Base-by-base conservation (phyloP, 495 filamentous ascomycete species). In the Coniosporium apollinis region DNA sequence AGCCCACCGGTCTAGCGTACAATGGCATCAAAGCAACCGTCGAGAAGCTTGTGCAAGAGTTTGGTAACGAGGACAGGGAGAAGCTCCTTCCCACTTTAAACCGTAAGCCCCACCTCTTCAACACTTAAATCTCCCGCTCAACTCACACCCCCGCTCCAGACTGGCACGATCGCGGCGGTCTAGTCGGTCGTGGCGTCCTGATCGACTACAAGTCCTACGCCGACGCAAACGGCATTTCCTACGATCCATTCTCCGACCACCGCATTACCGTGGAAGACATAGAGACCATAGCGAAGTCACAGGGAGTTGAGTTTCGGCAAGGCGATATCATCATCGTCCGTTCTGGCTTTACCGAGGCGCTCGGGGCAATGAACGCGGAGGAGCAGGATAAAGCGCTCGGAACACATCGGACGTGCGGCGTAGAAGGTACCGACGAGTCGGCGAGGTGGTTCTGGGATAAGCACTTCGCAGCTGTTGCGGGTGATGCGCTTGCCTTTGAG, bases 361-460 rank as follows among this genome's bases (percentile, higher is more conserved):
- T 60, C 10, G 45, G 37, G 5, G 43, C 26, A 3, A 48, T 55
- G 48, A 53, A 22, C 9, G 54, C 33, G 22, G 44, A 49, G n/a
- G 45, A 64, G 41, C 53, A 49, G 29, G 43, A 40, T 39, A 29
- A 43, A 37, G 34, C 36, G 34, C 44, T 29, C 41, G 34, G 40
- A 22, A 42, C 37, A 16, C 45, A 49, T 25, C 21, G 37, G 11
- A 34, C 32, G 9, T 46, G 41, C 29, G 56, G 56, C 13, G 37
- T 59, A 22, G 34, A 49, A 18, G 54, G 45, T 16, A 34, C 18
- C 16, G 34, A 39, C 18, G 50, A 48, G 29, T 34, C 45, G 3
- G 66, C 56, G 10, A 57, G 59, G 24, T 72, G 67, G 67, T 39
- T 67, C 16, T 72, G 67, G 65, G 63, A 67, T 35, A 52, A 64